These are phyloP conservation scores for Croton setiger DNA, from an alignment of 441 rosid species.

Conservation along the genomic window DNA sequence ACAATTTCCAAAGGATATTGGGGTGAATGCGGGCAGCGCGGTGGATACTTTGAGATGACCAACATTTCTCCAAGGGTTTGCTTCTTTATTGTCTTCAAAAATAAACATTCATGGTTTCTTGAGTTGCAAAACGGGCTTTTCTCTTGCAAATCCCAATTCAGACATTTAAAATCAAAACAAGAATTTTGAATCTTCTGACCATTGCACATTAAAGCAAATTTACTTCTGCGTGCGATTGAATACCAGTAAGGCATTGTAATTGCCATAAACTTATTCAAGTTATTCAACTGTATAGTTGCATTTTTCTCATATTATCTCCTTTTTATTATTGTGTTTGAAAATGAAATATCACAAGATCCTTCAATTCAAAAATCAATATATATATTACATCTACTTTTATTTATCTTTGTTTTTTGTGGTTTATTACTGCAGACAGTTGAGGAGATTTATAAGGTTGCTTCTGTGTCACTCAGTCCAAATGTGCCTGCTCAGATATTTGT, in stretches of 20 bases:
- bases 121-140: not conserved
- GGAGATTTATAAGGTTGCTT: slow-evolving; percentile 90
- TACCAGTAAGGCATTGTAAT: too few relatives aligned
- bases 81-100: slow-evolving; percentile 19
- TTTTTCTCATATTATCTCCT: not conserved
- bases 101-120: slow-evolving; percentile 3
- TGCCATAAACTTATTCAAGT: not conserved
- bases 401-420: slow-evolving; percentile 18
- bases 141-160: slow-evolving; percentile 1
- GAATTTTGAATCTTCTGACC: slow-evolving; percentile 5
- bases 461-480: slow-evolving; percentile 85
- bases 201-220: not conserved
- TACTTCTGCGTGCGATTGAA: not conserved
- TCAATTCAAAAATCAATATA: slow-evolving; percentile 1
- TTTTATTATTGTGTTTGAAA: not conserved
- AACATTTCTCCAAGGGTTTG: slow-evolving; percentile 85
- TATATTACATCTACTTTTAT: slow-evolving; percentile 5
- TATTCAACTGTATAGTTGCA: not conserved
- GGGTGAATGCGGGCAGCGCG: slow-evolving; percentile 99
- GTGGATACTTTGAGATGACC: slow-evolving; percentile 99
- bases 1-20: slow-evolving; percentile 96
- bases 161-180: not conserved
- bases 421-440: slow-evolving; percentile 68
- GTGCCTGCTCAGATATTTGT: slow-evolving; percentile 97
- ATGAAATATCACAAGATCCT: slow-evolving; percentile 13